Base-by-base conservation (phyloP, 2,329 filamentous ascomycete genomes). In the Tothia fuscella region DNA sequence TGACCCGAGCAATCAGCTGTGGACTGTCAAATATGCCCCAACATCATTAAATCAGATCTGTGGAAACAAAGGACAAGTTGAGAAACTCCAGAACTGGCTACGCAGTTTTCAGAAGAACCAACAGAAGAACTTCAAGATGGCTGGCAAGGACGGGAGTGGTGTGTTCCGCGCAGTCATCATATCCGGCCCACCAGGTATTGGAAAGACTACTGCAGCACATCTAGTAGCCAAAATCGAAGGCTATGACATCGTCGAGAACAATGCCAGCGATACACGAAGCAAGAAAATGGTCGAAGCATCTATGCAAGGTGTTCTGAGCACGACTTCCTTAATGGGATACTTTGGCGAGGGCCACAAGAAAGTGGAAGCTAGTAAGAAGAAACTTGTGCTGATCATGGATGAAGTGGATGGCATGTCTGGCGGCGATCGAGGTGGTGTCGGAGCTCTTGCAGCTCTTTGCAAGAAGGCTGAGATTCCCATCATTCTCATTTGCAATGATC, bases 391-490 rank as follows among this genome's bases (percentile, higher is more conserved):
- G 37, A 86, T 98, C 63, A 96, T 98, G 91, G 91, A 98, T 52
- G 91, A 98, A 62, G 91, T 98, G 4, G 91, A 98, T 54, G 91
- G 91, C 40, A 96, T 98, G 91, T 96, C 89, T 47, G 88, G 86
- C 26, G 91, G 91, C 56, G 91, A 98, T 57, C 80, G 91, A 47
- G 91, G 91, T 50, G 91, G 91, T 59, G 91, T 98, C 36, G 91
- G 88, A 38, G 91, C 91, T 22, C 70, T 98, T 43, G 89, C 91
- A 43, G 86, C 91, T 45, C 82, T 94, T 41, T 95, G 89, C 70
- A 94, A 84, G 65, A 95, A 93, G 69, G 91, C 88, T 0, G 79
- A 91, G 51, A 78, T 98, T 19, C 91, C 91, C 1, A 80, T 98
- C 57, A 96, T 98, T 51, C 72, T 98, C 42, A 96, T 98, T 51